Base-by-base conservation (phyloP, 345 rosid genomes). In the Eucalyptus pauciflora region DNA sequence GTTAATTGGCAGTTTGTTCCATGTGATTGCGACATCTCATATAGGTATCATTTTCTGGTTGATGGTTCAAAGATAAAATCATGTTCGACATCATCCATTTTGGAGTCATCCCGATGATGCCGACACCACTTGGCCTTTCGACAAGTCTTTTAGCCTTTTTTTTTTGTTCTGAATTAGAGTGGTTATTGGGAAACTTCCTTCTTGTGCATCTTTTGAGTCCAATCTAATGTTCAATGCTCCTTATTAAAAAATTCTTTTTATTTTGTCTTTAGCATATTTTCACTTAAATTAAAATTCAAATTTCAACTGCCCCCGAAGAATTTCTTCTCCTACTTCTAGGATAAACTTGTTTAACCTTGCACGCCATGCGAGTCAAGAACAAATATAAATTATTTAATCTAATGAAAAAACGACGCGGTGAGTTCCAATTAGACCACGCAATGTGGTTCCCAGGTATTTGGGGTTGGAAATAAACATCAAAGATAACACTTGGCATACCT, bases 181-280 rank as follows among this genome's bases (percentile, higher is more conserved):
- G 31, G 3, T 60, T 27, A 5, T 60, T 56, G 69, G 8, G 69
- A 5, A 60, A 12, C 4, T 27, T 25, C 69, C 15, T 60, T 29
- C 69, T 29, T 56, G 31, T 76, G 41, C 76, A 64, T n/a, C 18
- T 64, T n/a, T 76, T 43, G 27, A 76, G 48, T 76, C 83, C 48
- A 41, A 37, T 20, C 48, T 7, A 1, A 20, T 76, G 85, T 76
- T 76, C 7, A 24, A 41, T 20, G 2, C 29, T 16, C 10, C 22
- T 16, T 13, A 16, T 33, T 9, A 5, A 1, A 2, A 5, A 1
- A 2, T 33, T 33, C 0, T 13, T 71, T 31, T 9, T 17, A 37
- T 20, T 41, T 76, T 41, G 1, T 41, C 85, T 76, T 76, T 20
- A 41, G 22, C 48, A 11, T 41, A 5, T 76, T 41, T 20, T 76